Evolutionary conservation across 1,284 basidiomycete species (phyloP), one percentile per base, ranked within the genome.

Genomic region (Schizophyllum commune): DNA sequence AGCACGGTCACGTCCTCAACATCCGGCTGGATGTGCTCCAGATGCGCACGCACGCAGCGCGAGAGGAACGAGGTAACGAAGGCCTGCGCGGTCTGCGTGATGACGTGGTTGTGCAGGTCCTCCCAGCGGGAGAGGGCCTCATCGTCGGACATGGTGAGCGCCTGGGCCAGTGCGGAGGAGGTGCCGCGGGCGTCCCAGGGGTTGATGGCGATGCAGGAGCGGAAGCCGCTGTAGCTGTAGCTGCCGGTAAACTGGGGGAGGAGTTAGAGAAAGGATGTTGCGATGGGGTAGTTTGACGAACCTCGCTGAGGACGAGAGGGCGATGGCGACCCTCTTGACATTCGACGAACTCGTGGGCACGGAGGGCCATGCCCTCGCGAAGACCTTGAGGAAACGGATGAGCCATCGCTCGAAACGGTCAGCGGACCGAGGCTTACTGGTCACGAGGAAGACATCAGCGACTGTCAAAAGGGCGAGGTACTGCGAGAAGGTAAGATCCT

Each of bases 381-480:
- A 95, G 73, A 70, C 86, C 39, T 47, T 3, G 13, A 47, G 39
- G 3, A 13, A 8, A 3, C 39, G 9, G 39, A 4, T 47, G 39
- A 47, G 13, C 9, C 2, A 17, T 47, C 39, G 9, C 3, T 4
- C 39, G 13, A 47, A 4, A 27, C 27, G 5, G 2, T 5, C 27
- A 5, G 8, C 9, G 8, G 39, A 47, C 3, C 3, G 17, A 13
- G 17, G 9, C 39, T 47, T 3, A 47, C 39, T 89, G 1, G 90
- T 91, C 32, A 93, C 88, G 67, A 94, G 76, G 73, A 95, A 95
- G n/a, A 88, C 90, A 72, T 95, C 93, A 1, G 90, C 93, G 5
- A 91, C 86, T 2, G 82, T 92, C 56, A 94, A 76, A 39, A 94
- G 76, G 8, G 90, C 93, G 15, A 94, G 79, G 71, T 95, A 95